Conservation (phyloP, 371 early-diverging fungal species). For the Actinomortierella ambigua region DNA sequence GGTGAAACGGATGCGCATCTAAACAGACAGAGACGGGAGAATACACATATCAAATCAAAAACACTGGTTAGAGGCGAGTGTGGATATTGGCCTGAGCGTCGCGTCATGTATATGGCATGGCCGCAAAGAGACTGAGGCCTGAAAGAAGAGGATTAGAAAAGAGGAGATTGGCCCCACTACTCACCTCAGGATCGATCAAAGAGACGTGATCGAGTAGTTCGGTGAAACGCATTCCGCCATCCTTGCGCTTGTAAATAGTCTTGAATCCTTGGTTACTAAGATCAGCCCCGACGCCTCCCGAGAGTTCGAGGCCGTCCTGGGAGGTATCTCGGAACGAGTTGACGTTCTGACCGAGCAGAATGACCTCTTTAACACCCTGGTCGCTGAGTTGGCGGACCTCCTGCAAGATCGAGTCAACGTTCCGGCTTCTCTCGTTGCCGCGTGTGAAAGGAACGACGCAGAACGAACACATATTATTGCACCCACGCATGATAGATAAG, state of each 20-base stretch:
- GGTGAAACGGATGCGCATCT: conserved; percentile 81
- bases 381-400: conserved; percentile 69
- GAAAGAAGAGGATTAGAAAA: too few species aligned
- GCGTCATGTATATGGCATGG: too few species aligned
- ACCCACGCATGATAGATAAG: conserved; percentile 81
- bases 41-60: background rate
- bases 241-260: conserved; percentile 79
- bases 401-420: conserved; percentile 72
- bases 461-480: conserved; percentile 86
- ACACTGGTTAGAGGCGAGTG: too few species aligned
- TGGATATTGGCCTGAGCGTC: too few species aligned
- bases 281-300: conserved; percentile 42
- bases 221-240: conserved; percentile 77
- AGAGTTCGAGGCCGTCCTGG: conserved; percentile 53
- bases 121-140: too few species aligned
- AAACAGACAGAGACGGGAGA: background rate
- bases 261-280: conserved; percentile 72
- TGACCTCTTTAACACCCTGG: conserved; percentile 79
- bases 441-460: conserved; percentile 82
- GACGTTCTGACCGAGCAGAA: conserved; percentile 83
- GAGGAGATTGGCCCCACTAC: too few species aligned
- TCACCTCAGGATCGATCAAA: conserved; percentile 68
- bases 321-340: conserved; percentile 80
- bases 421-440: conserved; percentile 74
- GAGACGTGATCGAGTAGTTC: conserved; percentile 76